These are phyloP conservation scores for Penicillium daleae DNA, from an alignment of 495 filamentous ascomycete species.

Conservation along the genomic window DNA sequence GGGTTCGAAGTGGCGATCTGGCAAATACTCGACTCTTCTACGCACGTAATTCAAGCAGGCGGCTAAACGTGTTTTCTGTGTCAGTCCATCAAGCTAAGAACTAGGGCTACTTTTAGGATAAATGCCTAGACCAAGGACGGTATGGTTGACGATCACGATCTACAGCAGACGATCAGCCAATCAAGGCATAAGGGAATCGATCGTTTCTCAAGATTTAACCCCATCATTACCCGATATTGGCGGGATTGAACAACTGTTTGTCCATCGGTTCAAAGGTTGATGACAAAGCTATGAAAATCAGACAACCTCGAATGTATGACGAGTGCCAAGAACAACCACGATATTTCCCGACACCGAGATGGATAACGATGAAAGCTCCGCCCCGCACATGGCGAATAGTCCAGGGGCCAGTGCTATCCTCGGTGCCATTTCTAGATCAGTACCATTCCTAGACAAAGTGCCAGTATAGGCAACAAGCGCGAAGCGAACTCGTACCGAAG, in stretches of 20 bases:
- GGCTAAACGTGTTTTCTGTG: background rate
- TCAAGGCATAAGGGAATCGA: background rate
- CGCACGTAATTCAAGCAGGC: background rate
- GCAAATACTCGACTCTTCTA: background rate
- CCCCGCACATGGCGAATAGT: background rate
- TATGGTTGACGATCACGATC: background rate
- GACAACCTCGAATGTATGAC: background rate
- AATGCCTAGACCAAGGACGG: background rate
- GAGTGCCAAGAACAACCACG: background rate
- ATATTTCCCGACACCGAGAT: background rate
- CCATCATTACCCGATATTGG: background rate
- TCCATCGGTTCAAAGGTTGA: background rate
- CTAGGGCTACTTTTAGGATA: background rate
- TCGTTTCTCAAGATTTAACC: background rate
- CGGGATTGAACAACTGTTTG: background rate
- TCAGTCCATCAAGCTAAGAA: background rate
- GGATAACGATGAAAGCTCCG: background rate
- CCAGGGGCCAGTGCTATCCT: background rate
- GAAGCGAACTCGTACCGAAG: background rate
- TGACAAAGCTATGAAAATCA: background rate
- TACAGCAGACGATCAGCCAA: background rate
- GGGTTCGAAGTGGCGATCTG: no score
- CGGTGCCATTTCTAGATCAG: no score
- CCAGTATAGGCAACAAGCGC: background rate
- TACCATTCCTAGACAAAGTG: background rate